Evolutionary conservation across 139 green algal genomes (phyloP).

Genomic region (Pleodorina starrii): DNA sequence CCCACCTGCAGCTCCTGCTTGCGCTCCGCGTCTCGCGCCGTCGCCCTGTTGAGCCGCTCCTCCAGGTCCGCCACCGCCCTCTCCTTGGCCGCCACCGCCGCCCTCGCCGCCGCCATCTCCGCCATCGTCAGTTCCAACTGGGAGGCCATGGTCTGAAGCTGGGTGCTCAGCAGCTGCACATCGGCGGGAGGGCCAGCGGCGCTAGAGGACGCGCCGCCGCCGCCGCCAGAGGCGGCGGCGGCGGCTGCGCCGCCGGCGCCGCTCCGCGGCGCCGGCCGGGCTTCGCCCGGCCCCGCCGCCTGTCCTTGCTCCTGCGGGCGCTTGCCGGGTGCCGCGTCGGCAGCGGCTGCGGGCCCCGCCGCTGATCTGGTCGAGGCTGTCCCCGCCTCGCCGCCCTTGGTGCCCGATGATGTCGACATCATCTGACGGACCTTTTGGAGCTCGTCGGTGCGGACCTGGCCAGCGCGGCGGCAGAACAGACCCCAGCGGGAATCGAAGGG

Average conservation of each 20-base stretch:
- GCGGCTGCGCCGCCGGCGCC: neutral
- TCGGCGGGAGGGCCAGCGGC: neutral
- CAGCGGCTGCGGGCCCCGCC: neutral
- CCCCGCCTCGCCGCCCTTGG: slow-evolving; percentile 8
- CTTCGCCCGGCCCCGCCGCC: neutral
- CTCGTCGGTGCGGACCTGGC: slow-evolving; percentile 37
- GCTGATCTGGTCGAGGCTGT: neutral
- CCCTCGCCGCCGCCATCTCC: slow-evolving; percentile 37
- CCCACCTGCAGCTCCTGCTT: slow-evolving; percentile 46
- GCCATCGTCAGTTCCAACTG: slow-evolving; percentile 28
- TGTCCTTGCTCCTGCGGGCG: neutral
- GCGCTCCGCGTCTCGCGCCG: slow-evolving; percentile 34
- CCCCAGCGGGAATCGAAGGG: too few species aligned
- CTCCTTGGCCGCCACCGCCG: slow-evolving; percentile 43
- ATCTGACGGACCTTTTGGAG: slow-evolving; percentile 29
- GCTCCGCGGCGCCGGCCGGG: too few species aligned
- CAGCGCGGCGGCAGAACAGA: too few species aligned
- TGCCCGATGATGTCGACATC: neutral
- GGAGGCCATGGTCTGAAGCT: slow-evolving; percentile 8
- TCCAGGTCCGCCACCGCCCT: slow-evolving; percentile 35
- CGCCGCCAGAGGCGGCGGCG: neutral
- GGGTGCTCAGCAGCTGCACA: neutral
- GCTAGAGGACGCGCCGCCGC: neutral
- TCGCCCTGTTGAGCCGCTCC: slow-evolving; percentile 34
- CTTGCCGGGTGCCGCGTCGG: neutral